Evolutionary conservation across 768 basidiomycete genomes (phyloP).

Genomic region (Boletellus ananiceps): DNA sequence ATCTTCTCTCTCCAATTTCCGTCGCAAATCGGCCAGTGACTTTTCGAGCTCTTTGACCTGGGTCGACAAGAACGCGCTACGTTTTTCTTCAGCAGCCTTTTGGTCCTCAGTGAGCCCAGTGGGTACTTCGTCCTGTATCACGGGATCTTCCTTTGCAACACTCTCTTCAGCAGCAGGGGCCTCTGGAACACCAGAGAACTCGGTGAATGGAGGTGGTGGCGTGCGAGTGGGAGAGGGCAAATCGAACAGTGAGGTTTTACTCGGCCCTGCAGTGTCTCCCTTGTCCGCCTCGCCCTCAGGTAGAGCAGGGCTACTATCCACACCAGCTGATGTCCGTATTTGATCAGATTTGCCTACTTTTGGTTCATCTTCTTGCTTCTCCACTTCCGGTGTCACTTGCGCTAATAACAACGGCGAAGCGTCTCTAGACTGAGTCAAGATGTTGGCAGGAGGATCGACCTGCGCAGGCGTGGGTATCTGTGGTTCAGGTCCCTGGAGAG

Average conservation of each 20-base stretch:
- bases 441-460: conserved; percentile 18
- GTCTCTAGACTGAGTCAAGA: conserved; percentile 11
- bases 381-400: neutral
- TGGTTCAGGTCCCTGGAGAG: conserved; percentile 9
- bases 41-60: conserved; percentile 17
- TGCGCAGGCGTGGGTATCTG: conserved; percentile 20
- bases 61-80: conserved; percentile 14
- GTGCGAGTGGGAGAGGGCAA: conserved; percentile 7
- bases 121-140: conserved; percentile 16
- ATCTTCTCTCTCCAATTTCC: conserved; percentile 1
- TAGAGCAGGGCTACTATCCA: conserved; percentile 6
- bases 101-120: conserved; percentile 21
- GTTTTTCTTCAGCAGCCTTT: conserved; percentile 19
- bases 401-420: conserved; percentile 5
- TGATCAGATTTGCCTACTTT: neutral
- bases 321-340: neutral
- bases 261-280: neutral
- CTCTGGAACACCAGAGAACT: conserved; percentile 11
- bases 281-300: neutral
- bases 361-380: neutral
- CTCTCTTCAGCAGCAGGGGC: conserved; percentile 4
- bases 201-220: conserved; percentile 28
- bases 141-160: conserved; percentile 5
- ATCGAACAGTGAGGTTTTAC: conserved; percentile 2
- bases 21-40: conserved; percentile 1